phyloP scores from a whole-genome alignment of 306 rosid species.

The Crataegus laevigata region DNA sequence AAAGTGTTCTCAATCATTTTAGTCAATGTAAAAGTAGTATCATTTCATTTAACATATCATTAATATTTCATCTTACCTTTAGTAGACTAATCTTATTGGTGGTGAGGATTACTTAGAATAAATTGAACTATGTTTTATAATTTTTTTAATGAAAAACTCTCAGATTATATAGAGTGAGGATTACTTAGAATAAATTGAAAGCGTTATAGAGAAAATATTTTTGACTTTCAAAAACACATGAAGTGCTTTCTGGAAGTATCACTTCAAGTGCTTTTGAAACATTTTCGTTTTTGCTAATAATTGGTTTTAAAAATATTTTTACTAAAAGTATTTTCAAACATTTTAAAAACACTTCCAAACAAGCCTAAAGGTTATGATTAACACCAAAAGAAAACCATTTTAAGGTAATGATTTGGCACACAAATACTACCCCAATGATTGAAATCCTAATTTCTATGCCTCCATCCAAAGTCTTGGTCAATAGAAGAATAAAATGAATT shows the following conservation, averaged over 20 bases:
- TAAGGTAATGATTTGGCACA: neutral
- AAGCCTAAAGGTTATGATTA: neutral
- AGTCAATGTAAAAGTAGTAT: neutral
- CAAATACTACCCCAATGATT: neutral
- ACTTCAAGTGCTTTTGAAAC: too few species aligned
- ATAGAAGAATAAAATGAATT: neutral
- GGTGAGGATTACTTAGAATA: neutral
- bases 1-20: too few species aligned
- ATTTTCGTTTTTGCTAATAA: too few species aligned
- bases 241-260: too few species aligned
- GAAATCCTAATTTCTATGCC: neutral
- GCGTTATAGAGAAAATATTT: too few species aligned
- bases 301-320: too few species aligned
- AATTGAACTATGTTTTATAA: neutral
- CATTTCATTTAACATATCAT: neutral
- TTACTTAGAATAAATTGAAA: too few species aligned
- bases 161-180: too few species aligned
- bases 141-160: neutral
- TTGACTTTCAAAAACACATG: too few species aligned
- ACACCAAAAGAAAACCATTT: neutral
- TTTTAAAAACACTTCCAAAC: fast-evolving
- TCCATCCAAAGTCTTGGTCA: neutral
- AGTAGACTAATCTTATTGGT: neutral
- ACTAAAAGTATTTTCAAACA: too few species aligned
- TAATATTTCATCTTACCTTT: neutral